A percentile compares a stretch with the other conserved stretches of the same genome.
Conservation (phyloP, 2,329 filamentous ascomycete species). For the Aphanocladium album region DNA sequence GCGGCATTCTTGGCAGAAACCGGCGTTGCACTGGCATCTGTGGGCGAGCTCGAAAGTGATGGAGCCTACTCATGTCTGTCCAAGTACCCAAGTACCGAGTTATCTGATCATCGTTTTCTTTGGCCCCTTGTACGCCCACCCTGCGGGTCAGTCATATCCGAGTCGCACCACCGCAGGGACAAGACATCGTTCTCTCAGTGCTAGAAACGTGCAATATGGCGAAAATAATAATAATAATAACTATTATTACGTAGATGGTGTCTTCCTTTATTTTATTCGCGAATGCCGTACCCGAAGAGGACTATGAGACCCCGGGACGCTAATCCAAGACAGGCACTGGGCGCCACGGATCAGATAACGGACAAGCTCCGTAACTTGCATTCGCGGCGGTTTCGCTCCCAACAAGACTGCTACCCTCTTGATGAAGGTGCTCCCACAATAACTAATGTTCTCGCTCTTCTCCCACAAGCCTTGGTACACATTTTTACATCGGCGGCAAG, state of each 20-base stretch:
- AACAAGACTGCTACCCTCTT: background rate
- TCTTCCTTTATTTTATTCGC: background rate
- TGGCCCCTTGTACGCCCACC: background rate
- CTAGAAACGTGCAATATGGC: background rate
- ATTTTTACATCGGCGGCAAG: background rate
- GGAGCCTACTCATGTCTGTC: background rate
- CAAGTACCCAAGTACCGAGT: conserved; percentile 1
- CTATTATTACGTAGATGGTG: background rate
- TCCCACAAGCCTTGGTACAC: background rate
- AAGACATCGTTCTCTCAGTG: background rate
- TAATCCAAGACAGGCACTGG: background rate
- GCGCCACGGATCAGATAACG: conserved; percentile 14
- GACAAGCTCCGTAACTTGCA: background rate
- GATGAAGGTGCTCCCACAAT: background rate
- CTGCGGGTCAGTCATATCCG: background rate
- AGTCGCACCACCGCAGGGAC: background rate
- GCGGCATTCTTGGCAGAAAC: background rate
- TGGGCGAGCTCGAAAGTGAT: background rate
- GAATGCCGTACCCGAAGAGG: background rate
- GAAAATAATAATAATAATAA: background rate
- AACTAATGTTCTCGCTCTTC: background rate
- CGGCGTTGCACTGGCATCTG: background rate
- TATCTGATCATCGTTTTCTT: conserved; percentile 8
- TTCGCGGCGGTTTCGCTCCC: background rate
- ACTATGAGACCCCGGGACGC: background rate